phyloP scores from a whole-genome alignment of 345 rosid genomes.

The Rubroshorea leprosula region DNA sequence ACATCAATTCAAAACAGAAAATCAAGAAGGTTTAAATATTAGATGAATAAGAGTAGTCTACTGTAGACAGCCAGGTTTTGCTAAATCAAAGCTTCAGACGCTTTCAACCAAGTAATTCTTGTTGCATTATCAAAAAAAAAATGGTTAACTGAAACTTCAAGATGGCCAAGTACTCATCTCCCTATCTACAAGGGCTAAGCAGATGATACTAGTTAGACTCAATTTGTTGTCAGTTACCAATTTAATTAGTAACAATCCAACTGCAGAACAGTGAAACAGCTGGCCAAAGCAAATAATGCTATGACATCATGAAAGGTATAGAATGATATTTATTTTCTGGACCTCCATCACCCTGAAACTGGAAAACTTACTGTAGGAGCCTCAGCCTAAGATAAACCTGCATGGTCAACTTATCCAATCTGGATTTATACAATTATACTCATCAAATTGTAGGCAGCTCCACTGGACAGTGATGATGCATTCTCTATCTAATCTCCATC shows the following conservation, averaged over 20 bases:
- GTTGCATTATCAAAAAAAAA: neutral
- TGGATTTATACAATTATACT: neutral
- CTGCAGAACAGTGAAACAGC: neutral
- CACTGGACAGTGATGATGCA: neutral
- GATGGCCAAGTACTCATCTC: neutral
- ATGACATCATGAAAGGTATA: neutral
- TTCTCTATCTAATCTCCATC: neutral
- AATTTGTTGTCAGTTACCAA: neutral
- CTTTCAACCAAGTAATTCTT: neutral
- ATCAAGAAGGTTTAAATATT: too few species aligned
- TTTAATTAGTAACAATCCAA: neutral
- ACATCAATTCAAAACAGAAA: constrained; percentile 1
- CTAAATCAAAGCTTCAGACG: neutral
- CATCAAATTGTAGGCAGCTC: neutral
- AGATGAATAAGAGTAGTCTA: too few species aligned
- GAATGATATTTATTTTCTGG: neutral
- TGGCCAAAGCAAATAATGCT: neutral
- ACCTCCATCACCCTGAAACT: neutral
- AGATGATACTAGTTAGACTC: neutral
- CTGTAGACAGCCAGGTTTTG: too few species aligned
- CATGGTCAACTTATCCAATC: neutral
- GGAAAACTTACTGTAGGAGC: neutral
- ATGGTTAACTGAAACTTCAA: neutral
- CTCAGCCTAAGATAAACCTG: neutral
- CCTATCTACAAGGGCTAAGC: neutral